A percentile compares a stretch with the other conserved stretches of the same genome.
These are phyloP conservation scores for Pseudonitzschia pungens DNA, from an alignment of 108 stramenopile genomes.

Conservation along the genomic window DNA sequence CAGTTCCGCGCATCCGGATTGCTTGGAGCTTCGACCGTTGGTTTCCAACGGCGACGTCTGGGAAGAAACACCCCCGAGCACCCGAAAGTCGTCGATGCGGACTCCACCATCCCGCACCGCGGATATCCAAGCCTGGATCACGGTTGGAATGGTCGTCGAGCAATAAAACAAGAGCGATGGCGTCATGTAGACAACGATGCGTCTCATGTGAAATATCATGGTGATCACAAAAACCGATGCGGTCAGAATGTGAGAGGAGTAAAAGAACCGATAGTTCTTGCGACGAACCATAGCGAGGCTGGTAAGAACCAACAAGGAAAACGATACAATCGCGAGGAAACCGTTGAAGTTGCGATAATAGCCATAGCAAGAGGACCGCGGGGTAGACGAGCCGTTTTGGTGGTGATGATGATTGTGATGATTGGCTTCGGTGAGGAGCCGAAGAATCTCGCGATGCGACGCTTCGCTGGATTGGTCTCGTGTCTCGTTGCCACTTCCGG, in stretches of 20 bases:
- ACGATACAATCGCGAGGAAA: not conserved
- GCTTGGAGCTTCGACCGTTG: not conserved
- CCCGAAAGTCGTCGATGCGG: not conserved
- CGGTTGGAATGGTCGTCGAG: not conserved
- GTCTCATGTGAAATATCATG: not conserved
- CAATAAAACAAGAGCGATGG: not conserved
- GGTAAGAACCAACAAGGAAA: not conserved
- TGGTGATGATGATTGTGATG: too few relatives aligned
- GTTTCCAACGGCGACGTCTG: too few relatives aligned
- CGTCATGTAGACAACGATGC: not conserved
- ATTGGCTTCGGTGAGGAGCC: not conserved
- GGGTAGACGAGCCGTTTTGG: not conserved
- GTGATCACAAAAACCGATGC: not conserved
- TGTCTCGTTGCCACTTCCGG: not conserved
- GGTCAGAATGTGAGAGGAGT: not conserved
- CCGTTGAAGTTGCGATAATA: conserved; percentile 4
- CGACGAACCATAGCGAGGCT: not conserved
- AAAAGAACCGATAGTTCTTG: conserved; percentile 6
- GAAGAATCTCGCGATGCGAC: not conserved
- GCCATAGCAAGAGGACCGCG: not conserved
- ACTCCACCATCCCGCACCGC: conserved; percentile 1
- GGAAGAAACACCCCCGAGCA: not conserved
- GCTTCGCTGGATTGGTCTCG: too few relatives aligned
- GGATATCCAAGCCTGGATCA: not conserved
- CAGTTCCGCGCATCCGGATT: not conserved